phyloP scores from a whole-genome alignment of 1,139 yeast species.

The Torulaspora globosa region DNA sequence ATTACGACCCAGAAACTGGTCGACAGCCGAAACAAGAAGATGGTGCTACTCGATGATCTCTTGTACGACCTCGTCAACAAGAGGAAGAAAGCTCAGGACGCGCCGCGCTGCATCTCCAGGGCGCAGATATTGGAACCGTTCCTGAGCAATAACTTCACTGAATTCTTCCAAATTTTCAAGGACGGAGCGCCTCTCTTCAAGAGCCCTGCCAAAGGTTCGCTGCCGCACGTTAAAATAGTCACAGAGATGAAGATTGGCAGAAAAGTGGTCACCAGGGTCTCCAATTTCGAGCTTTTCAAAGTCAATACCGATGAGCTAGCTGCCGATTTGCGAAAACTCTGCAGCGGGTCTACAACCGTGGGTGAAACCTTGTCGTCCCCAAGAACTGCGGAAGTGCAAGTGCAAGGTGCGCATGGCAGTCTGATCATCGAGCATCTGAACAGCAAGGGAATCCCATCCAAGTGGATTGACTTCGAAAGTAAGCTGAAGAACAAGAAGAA shows the following conservation, averaged over 20 bases:
- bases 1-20: conserved; percentile 51
- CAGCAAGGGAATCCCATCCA: conserved; percentile 61
- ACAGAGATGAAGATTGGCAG: conserved; percentile 81
- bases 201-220: conserved; percentile 53
- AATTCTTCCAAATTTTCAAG: conserved; percentile 52
- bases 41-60: conserved; percentile 52
- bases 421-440: conserved; percentile 55
- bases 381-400: conserved; percentile 61
- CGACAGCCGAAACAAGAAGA: conserved; percentile 46
- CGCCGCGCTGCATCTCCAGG: conserved; percentile 40
- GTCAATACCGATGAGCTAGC: conserved; percentile 65
- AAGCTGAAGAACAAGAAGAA: conserved; percentile 57
- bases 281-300: conserved; percentile 63
- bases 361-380: conserved; percentile 54
- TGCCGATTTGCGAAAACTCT: conserved; percentile 64
- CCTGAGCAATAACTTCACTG: conserved; percentile 49
- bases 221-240: conserved; percentile 62
- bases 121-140: conserved; percentile 52
- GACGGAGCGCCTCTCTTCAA: conserved; percentile 41
- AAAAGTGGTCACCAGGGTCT: conserved; percentile 69
- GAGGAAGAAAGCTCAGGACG: conserved; percentile 31
- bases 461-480: conserved; percentile 66
- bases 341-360: conserved; percentile 86
- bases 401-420: conserved; percentile 86
- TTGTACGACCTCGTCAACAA: conserved; percentile 36